Conservation (phyloP, 305 asterid species). For the Salvia sclarea region DNA sequence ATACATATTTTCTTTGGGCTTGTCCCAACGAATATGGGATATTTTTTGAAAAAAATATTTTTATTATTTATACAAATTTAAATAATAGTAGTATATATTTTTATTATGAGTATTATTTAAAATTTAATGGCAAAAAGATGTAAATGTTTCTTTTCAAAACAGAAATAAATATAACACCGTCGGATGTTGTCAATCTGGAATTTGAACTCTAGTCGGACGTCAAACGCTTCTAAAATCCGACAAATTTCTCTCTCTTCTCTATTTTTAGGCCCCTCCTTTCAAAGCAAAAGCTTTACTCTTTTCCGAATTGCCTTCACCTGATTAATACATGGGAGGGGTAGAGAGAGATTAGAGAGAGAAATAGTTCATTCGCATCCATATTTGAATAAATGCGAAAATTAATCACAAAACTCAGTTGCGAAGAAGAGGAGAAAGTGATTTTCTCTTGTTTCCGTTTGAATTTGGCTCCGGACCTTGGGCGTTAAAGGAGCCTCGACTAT, state of each 20-base stretch:
- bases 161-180: conserved; percentile 16
- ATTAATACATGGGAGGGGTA: conserved; percentile 22
- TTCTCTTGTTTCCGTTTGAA: conserved; percentile 20
- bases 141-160: no score
- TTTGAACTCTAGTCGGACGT: conserved; percentile 42
- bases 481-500: conserved; percentile 32
- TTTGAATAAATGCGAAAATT: conserved; percentile 4
- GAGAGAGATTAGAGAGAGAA: conserved; percentile 22
- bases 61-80: no score
- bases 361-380: not conserved
- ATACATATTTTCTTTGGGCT: no score
- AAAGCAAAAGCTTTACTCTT: conserved; percentile 22
- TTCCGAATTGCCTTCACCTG: conserved; percentile 21
- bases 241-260: conserved; percentile 30
- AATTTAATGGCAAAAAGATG: no score
- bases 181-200: conserved; percentile 31
- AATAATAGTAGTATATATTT: no score
- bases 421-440: conserved; percentile 24
- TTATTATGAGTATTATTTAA: no score
- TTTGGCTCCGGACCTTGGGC: conserved; percentile 37
- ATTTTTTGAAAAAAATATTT: no score
- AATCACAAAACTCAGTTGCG: conserved; percentile 16
- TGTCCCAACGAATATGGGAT: no score
- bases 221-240: conserved; percentile 43
- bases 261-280: conserved; percentile 19